Base-by-base conservation (phyloP, 2,329 filamentous ascomycete species). In the Ophiostoma himal-ulmi region DNA sequence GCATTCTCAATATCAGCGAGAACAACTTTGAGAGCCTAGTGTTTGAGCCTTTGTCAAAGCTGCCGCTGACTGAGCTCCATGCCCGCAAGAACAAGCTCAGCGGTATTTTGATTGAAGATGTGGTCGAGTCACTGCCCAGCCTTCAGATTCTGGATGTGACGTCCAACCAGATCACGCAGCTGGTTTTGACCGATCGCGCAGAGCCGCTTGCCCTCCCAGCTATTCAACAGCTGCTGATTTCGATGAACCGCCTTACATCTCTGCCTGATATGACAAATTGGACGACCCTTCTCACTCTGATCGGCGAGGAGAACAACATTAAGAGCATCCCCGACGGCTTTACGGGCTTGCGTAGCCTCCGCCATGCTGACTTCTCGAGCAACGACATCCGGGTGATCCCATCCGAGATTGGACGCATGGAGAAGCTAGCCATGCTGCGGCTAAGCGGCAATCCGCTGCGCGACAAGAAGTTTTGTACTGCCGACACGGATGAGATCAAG, bases 381-480 rank as follows among this genome's bases (percentile, higher is more conserved):
- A 99, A 99, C 76, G 88, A 95, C 73, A 88, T 99, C 67, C 88
- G 87, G 1, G 82, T 86, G 14, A 79, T 99, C 8, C 91, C 95
- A 39, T 85, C 92, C 0, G 89, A 88, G 73, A 87, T 98, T 71
- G 91, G 90, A 5, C 82, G 87, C 36, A 97, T 98, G 93, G 88
- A 92, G 6, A 88, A 81, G 64, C 81, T 99, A 11, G 85, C 88
- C 26, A 89, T 89, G 77, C 85, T 98, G 60, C 88, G 89, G 5
- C 83, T 99, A 41, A 89, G 89, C 62, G 93, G 93, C n/a, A 99
- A 99, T 76, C 95, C 95, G 0, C 82, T 99, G 17, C 86, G 91
- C 17, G 93, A 97, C 77, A 93, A 91, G 77, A 97, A 93, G 77
- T 93, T 95, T 74, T 83, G 94, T 17, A 90, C 87, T 0, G 91